Conservation (phyloP, 2,329 filamentous ascomycete genomes). For the Chalaropsis ovoidea region DNA sequence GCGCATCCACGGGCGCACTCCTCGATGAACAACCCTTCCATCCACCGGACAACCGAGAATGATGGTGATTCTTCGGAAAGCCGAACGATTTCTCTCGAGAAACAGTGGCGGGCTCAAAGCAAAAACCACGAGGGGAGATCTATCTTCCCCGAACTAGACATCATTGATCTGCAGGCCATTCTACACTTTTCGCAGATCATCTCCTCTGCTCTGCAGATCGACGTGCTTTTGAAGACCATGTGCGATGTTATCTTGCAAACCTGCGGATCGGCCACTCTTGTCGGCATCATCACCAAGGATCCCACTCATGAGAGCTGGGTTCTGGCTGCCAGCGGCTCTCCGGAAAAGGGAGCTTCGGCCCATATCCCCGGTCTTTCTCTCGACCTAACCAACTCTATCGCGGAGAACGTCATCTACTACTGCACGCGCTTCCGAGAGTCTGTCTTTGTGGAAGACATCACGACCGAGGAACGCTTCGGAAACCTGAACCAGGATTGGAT, state of each 20-base stretch:
- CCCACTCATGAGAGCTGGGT: conserved; percentile 50
- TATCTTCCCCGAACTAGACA: conserved; percentile 64
- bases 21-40: conserved; percentile 1
- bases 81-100: neutral
- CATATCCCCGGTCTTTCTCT: conserved; percentile 57
- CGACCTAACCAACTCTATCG: conserved; percentile 56
- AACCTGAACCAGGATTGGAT: conserved; percentile 63
- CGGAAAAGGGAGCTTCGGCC: conserved; percentile 56
- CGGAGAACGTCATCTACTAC: conserved; percentile 66
- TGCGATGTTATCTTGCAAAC: conserved; percentile 71
- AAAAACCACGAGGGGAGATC: conserved; percentile 43
- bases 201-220: conserved; percentile 65
- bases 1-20: conserved; percentile 19
- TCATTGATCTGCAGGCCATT: conserved; percentile 72
- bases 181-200: conserved; percentile 69
- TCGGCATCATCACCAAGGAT: conserved; percentile 64
- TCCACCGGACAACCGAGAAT: neutral
- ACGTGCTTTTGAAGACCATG: conserved; percentile 68
- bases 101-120: conserved; percentile 16
- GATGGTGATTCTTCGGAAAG: neutral
- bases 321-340: conserved; percentile 62
- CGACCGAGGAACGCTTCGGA: conserved; percentile 66
- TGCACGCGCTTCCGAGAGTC: conserved; percentile 65
- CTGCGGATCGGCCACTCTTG: conserved; percentile 60
- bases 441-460: conserved; percentile 62